Percentiles rank a stretch among this genome's conserved stretches.
These are phyloP conservation scores for Tuber borchii DNA, from an alignment of 495 filamentous ascomycete genomes.

Conservation along the genomic window DNA sequence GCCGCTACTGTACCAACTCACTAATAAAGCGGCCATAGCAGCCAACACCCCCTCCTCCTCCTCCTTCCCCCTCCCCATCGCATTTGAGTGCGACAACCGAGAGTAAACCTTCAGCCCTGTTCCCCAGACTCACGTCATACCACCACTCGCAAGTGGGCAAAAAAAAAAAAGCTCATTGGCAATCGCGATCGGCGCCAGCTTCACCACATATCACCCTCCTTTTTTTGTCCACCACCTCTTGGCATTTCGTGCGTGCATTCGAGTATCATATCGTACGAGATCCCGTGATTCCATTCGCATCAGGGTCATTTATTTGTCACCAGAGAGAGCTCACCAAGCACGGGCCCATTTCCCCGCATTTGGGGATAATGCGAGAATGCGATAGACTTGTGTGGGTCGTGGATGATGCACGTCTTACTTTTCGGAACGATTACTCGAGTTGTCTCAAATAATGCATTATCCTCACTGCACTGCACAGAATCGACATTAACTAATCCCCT, in stretches of 20 bases:
- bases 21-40: background rate
- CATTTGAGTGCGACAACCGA: background rate
- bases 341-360: background rate
- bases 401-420: background rate
- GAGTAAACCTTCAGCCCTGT: background rate
- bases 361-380: background rate
- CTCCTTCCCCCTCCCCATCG: background rate
- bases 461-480: too few relatives aligned
- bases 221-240: too few relatives aligned
- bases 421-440: too few relatives aligned
- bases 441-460: too few relatives aligned
- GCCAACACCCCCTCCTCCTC: background rate
- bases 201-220: background rate
- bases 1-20: too few relatives aligned
- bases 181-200: background rate
- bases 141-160: background rate
- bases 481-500: too few relatives aligned
- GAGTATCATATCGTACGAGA: background rate
- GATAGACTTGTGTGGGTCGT: too few relatives aligned
- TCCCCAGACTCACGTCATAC: too few relatives aligned
- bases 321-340: background rate
- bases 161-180: background rate
- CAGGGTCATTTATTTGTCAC: background rate
- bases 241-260: background rate
- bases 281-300: background rate